A percentile compares a stretch with the other conserved stretches of the same genome.
These are phyloP conservation scores for Jaltomata sinuosa DNA, from an alignment of 257 asterid species.

Conservation along the genomic window DNA sequence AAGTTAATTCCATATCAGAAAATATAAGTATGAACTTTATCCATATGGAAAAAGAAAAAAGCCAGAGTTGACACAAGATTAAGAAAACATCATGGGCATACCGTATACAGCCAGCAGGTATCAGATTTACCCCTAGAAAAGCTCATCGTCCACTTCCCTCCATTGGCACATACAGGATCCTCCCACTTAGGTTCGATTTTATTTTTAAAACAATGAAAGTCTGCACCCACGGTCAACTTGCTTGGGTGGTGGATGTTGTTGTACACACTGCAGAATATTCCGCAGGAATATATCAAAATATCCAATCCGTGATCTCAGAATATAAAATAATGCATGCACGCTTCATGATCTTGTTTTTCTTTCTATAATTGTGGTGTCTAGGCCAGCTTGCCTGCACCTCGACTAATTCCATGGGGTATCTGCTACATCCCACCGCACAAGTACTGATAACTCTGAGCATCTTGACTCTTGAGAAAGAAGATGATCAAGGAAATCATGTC, in stretches of 20 bases:
- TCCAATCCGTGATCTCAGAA: background rate
- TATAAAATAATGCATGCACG: background rate
- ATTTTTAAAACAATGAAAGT: conserved; percentile 79
- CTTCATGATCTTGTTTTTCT: background rate
- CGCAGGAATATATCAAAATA: background rate
- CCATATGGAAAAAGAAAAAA: background rate
- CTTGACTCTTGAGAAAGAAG: background rate
- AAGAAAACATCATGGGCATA: conserved; percentile 12
- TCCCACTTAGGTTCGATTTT: conserved; percentile 93
- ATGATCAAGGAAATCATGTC: background rate
- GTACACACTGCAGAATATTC: conserved; percentile 46
- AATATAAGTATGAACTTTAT: background rate
- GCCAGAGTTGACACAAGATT: background rate
- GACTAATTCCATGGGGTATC: background rate
- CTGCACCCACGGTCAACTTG: conserved; percentile 63
- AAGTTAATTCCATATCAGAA: background rate
- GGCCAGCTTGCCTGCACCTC: background rate
- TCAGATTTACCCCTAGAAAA: conserved; percentile 62
- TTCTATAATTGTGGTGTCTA: background rate
- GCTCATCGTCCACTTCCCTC: conserved; percentile 80
- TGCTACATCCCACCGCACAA: background rate
- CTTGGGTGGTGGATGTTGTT: conserved; percentile 79
- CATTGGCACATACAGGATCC: conserved; percentile 89
- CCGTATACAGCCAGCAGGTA: conserved; percentile 83
- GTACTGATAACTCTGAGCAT: background rate